These are phyloP conservation scores for Ceratocystis alfenasii DNA, from an alignment of 2,329 filamentous ascomycete genomes.

Conservation along the genomic window DNA sequence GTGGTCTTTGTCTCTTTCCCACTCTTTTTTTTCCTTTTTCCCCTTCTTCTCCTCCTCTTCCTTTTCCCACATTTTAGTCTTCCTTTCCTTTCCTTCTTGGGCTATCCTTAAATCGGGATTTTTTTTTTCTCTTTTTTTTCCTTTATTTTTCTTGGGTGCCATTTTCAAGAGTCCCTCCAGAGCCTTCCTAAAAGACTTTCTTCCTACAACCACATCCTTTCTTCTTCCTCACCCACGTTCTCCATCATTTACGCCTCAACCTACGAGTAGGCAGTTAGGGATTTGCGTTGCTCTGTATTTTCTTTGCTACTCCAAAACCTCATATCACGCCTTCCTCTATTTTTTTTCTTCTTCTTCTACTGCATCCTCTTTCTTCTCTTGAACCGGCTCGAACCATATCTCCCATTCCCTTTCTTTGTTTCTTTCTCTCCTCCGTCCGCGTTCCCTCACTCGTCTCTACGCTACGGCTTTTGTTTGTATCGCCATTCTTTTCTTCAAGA, in stretches of 20 bases:
- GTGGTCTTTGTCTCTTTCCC: not conserved
- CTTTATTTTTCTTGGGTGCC: not conserved
- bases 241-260: constrained; percentile 11
- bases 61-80: constrained; percentile 10
- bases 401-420: not conserved
- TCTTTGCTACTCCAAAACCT: not conserved
- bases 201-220: constrained; percentile 5
- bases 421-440: not conserved
- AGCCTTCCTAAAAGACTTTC: not conserved
- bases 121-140: not conserved
- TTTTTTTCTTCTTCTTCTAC: not conserved
- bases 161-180: constrained; percentile 1
- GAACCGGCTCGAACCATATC: not conserved
- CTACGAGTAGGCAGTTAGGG: not conserved
- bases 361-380: not conserved
- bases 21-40: not conserved
- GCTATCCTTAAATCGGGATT: not conserved
- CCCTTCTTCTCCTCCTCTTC: not conserved
- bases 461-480: not conserved
- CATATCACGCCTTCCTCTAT: not conserved
- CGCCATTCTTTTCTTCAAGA: not conserved
- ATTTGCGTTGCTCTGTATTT: not conserved
- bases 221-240: not conserved
- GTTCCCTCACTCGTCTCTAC: not conserved
- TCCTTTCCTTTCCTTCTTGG: constrained; percentile 12